Conservation (phyloP, 495 filamentous ascomycete genomes). For the Aspergillus asperescens region DNA sequence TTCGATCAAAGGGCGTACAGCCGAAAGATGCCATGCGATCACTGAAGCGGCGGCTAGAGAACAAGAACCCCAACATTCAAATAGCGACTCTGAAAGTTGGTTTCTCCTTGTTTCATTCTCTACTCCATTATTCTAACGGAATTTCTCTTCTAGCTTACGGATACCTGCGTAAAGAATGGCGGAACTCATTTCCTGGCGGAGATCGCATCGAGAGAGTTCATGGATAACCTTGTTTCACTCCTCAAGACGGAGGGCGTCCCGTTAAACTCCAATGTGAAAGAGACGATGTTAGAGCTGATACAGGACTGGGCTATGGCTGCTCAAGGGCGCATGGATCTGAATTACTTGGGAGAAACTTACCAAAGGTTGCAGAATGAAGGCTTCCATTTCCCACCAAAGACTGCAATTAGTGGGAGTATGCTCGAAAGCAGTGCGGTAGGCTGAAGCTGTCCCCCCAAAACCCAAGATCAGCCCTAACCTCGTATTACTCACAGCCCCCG, state of each 20-base stretch:
- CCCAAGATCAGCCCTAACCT: background rate
- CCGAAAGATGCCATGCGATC: conserved; percentile 97
- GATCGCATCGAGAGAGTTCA: conserved; percentile 94
- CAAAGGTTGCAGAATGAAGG: conserved; percentile 74
- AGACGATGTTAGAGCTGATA: conserved; percentile 86
- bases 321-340: conserved; percentile 75
- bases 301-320: conserved; percentile 91
- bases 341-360: conserved; percentile 85
- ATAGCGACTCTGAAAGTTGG: conserved; percentile 83
- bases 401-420: conserved; percentile 88
- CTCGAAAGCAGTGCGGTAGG: conserved; percentile 91
- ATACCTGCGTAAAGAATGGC: conserved; percentile 98
- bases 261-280: conserved; percentile 77
- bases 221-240: conserved; percentile 91
- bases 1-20: conserved; percentile 92
- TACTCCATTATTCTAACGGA: conserved; percentile 6
- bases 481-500: conserved; percentile 58
- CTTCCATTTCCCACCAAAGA: conserved; percentile 81
- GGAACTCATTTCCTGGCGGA: conserved; percentile 93
- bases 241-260: conserved; percentile 73
- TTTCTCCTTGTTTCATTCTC: background rate
- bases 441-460: conserved; percentile 17
- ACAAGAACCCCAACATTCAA: conserved; percentile 95
- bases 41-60: conserved; percentile 85
- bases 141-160: conserved; percentile 61